Evolutionary conservation across 805 yeast species (phyloP), one percentile per base, ranked within the genome.

Genomic region (Starmera caribaea): DNA sequence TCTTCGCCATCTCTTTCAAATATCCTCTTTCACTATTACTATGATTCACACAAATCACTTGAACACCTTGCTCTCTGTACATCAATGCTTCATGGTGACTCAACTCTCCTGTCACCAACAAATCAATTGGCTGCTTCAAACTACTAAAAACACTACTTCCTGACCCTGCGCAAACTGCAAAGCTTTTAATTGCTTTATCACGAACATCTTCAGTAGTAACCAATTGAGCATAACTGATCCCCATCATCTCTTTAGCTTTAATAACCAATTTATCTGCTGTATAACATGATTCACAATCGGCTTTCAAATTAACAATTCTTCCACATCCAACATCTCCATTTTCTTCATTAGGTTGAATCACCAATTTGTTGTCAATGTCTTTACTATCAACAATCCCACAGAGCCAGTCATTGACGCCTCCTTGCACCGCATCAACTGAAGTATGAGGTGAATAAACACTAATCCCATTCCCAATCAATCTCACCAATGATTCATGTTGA

Each of bases 371-470:
- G 6, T 21, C 26, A 21, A 21, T 21, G 6, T 47, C 16, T 43
- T 46, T 36, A 21, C 36, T 32, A 48, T 58, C 54, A 39, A 51
- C 41, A 41, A 44, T 45, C 2, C 46, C 44, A 1, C 75, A 82
- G 33, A 92, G 67, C 82, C 95, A 92, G 57, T 88, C 97, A 49
- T 92, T 92, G 45, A 92, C 96, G 16, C 98, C 98, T n/a, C 81
- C 83, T 11, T 61, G 59, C 9, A 92, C 92, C 17, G 97, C 90
- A 61, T 92, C 98, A 4, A 92, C 83, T 0, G 97, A 88, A 1
- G 98, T 90, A 55, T 92, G 99, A 21, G 99, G 98, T 40, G 81
- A 81, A 58, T 92, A 92, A 2, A 92, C 98, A 37, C 88, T 75
- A 41, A 92, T 74, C n/a, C 85, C 83, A 43, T 78, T 71, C 47